Base-by-base conservation (phyloP, 805 yeast species). In the Ogataea chonburiensis region DNA sequence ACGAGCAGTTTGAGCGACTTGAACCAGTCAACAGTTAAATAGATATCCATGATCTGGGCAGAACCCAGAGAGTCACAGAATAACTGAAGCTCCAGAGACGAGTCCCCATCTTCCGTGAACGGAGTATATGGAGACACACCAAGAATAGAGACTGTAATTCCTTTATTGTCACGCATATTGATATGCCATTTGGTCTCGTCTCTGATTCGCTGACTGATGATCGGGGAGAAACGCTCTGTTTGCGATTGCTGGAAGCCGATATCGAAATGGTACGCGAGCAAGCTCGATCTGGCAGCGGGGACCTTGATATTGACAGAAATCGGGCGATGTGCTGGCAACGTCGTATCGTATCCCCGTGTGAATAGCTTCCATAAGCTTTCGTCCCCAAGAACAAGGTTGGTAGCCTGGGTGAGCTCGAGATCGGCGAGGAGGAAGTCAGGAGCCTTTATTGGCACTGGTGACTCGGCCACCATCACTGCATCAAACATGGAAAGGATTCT, bases 181-280 rank as follows among this genome's bases (percentile, higher is more conserved):
- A 82, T 60, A 50, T 79, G 84, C 88, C 91, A 89, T 60, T 86
- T 87, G 0, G 86, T 71, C 55, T 89, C 96, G 22, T 77, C 79
- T 8, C 67, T 63, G 4, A 76, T 64, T 63, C 73, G 73, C 57
- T 88, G 96, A 38, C 87, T 70, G 3, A 84, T 58, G 23, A 87
- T 67, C 1, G 95, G 85, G 14, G 74, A 59, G 50, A 81, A 83
- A 28, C 53, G 43, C 34, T 58, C 64, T 6, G 17, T 22, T 15
- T 38, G 44, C 4, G 60, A 52, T 15, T 48, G 48, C 26, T 45
- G 47, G 36, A 56, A 60, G 17, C 63, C 41, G 5, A 59, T 46
- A 34, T 59, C 63, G 31, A 60, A 49, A 15, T 48, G 45, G 52
- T 77, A 83, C 0, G 81, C 75, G 15, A 83, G 53, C 5, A 82